Conservation (phyloP, 306 rosid genomes). For the Citrullus amarus region DNA sequence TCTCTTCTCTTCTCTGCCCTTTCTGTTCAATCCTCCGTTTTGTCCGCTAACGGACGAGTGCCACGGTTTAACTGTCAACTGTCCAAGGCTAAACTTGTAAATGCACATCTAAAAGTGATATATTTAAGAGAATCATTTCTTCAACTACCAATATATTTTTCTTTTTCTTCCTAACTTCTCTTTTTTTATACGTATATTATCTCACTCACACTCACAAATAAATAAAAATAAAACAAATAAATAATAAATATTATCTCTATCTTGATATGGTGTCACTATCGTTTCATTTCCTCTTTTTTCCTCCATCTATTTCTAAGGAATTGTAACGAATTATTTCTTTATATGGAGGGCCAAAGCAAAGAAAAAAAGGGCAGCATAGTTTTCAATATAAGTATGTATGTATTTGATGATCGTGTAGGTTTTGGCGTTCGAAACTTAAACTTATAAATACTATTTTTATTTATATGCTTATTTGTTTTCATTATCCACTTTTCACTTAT, state of each 20-base stretch:
- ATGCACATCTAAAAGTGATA: too few relatives aligned
- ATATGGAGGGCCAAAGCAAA: too few relatives aligned
- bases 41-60: not conserved
- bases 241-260: not conserved
- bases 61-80: not conserved
- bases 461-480: too few relatives aligned
- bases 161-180: not conserved
- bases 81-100: not conserved
- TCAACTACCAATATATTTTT: not conserved
- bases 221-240: too few relatives aligned
- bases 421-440: too few relatives aligned
- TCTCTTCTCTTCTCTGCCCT: not conserved
- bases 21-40: not conserved
- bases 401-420: too few relatives aligned
- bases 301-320: not conserved
- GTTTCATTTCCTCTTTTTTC: not conserved
- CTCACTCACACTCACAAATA: not conserved
- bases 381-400: too few relatives aligned
- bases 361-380: too few relatives aligned
- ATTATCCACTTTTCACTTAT: too few relatives aligned
- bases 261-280: not conserved
- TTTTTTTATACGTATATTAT: not conserved
- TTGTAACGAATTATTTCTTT: too few relatives aligned
- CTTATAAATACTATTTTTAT: too few relatives aligned
- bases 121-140: not conserved